Evolutionary conservation across 768 basidiomycete species (phyloP).

Genomic region (Rubroboletus pulcherrimus): DNA sequence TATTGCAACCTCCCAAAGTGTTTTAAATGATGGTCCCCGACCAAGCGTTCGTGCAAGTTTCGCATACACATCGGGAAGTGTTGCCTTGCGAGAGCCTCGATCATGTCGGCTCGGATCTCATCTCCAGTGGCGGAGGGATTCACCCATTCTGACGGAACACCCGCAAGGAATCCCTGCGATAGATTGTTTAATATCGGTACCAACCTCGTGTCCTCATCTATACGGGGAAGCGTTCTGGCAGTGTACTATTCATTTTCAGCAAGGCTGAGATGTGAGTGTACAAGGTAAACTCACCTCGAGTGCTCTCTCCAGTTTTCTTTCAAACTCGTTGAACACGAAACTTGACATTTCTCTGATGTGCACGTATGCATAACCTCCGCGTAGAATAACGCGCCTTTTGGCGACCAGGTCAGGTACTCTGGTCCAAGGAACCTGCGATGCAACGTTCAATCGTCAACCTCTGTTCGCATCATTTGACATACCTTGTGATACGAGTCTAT

Average conservation of each 20-base stretch:
- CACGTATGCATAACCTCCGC: slow-evolving; percentile 86
- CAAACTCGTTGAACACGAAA: slow-evolving; percentile 86
- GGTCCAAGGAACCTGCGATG: slow-evolving; percentile 88
- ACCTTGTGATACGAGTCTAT: slow-evolving; percentile 68
- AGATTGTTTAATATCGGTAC: slow-evolving; percentile 87
- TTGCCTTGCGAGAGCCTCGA: slow-evolving; percentile 78
- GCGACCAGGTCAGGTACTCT: slow-evolving; percentile 91
- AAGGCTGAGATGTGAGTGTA: not conserved
- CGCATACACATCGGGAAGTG: slow-evolving; percentile 98
- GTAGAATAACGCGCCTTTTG: slow-evolving; percentile 72
- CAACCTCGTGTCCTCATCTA: slow-evolving; percentile 93
- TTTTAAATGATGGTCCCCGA: slow-evolving; percentile 80
- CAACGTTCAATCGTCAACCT: not conserved
- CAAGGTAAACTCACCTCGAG: slow-evolving; percentile 60
- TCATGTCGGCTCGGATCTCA: slow-evolving; percentile 88
- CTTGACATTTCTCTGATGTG: slow-evolving; percentile 72
- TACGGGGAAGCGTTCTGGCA: slow-evolving; percentile 78
- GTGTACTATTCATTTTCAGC: slow-evolving; percentile 54
- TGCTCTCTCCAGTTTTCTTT: slow-evolving; percentile 62
- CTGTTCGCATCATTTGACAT: not conserved
- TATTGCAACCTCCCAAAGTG: slow-evolving; percentile 91
- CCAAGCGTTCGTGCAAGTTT: slow-evolving; percentile 75
- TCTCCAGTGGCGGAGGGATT: slow-evolving; percentile 52
- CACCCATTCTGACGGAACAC: slow-evolving; percentile 81
- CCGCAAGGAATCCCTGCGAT: slow-evolving; percentile 90